Evolutionary conservation across 768 basidiomycete genomes (phyloP), one percentile per base, ranked within the genome.

Genomic region (Leccinellum albellum): DNA sequence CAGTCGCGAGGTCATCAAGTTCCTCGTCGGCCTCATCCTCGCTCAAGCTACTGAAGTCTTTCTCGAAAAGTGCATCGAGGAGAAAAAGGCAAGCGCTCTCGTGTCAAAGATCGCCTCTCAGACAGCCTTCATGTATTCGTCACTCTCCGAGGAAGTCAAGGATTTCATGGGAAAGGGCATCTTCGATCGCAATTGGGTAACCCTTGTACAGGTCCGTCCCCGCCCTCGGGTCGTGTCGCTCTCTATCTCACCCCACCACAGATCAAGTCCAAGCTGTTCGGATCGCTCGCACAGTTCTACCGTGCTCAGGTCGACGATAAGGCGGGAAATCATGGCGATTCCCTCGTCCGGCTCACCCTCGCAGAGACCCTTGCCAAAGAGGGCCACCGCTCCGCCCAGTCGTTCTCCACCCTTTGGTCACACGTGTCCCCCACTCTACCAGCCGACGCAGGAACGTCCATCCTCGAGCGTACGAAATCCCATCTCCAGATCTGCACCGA

Each of bases 21-120:
- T 96, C 63, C 78, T 97, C 37, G 85, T 94, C 2, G 83, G 84
- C n/a, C 58, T 96, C 63, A 94, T 94, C 68, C 78, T 92, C 15
- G 94, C 92, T 0, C 96, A 98, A 73, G 94, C 95, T 1, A 94
- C 91, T 0, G 96, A 98, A 70, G 89, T 98, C 35, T 97, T 98
- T 70, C 87, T 92, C 64, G 97, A 98, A 76, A 96, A 95, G 67
- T 89, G 89, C 66, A 81, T 84, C n/a, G 87, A 91, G 24, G 94
- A 95, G 80, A 95, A 93, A 82, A 95, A 96, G 71, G 79, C 80
- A 4, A 83, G 76, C 57, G 80, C 85, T 0, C 79, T 99, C 35
- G 80, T 95, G 3, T 74, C 89, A 46, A 94, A 95, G 78, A 83
- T 98, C 51, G 94, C 85, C 0, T 81, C 88, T 20, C 93, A 96